These are phyloP conservation scores for Phellinidium pouzarii DNA, from an alignment of 1,284 basidiomycete genomes.

Conservation along the genomic window DNA sequence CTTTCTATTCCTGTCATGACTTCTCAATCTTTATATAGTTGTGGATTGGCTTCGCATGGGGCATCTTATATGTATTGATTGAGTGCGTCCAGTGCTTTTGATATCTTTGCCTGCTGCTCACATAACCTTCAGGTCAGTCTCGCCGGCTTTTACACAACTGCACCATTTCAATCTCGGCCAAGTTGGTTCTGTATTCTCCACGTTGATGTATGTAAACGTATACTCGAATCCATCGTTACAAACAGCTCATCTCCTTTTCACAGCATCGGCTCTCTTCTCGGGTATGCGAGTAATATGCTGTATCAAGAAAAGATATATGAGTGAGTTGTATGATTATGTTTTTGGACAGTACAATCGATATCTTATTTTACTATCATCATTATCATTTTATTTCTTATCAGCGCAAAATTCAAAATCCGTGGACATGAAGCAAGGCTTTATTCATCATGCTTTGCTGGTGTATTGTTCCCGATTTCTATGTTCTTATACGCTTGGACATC, in stretches of 20 bases:
- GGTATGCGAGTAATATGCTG: constrained; percentile 44
- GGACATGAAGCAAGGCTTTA: constrained; percentile 76
- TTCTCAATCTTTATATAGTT: constrained; percentile 33
- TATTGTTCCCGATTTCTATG: constrained; percentile 58
- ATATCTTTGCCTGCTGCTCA: neutral
- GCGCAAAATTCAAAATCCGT: constrained; percentile 44
- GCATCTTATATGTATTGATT: constrained; percentile 64
- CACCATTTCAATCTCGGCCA: constrained; percentile 63
- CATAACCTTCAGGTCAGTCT: constrained; percentile 43
- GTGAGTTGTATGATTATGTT: constrained; percentile 29
- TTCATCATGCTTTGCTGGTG: constrained; percentile 53
- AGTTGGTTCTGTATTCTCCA: constrained; percentile 54
- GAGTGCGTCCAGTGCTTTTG: constrained; percentile 34
- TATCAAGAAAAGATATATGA: constrained; percentile 64
- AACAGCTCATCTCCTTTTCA: constrained; percentile 1
- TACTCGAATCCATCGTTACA: neutral
- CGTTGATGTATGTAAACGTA: constrained; percentile 45
- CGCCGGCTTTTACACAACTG: constrained; percentile 51
- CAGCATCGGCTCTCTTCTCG: constrained; percentile 58
- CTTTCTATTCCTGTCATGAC: constrained; percentile 6
- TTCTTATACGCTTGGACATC: constrained; percentile 63
- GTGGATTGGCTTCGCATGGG: constrained; percentile 77
- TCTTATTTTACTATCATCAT: too few relatives aligned
- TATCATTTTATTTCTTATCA: constrained; percentile 3
- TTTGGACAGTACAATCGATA: too few relatives aligned